phyloP scores from a whole-genome alignment of 139 green algal species.

The Volvox reticuliferus region DNA sequence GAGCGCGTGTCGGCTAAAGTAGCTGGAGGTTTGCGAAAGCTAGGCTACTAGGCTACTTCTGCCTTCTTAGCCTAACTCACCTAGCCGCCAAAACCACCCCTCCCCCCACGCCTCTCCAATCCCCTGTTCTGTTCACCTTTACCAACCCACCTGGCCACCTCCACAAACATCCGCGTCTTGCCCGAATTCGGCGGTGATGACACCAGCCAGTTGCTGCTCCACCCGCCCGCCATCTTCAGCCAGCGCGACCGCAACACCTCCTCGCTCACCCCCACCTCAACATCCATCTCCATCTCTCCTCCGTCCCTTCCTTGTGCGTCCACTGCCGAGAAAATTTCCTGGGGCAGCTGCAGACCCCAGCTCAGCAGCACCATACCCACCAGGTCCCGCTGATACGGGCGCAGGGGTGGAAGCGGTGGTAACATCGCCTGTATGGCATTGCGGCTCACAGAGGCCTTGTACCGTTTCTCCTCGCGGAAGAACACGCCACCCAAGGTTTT shows the following conservation, averaged over 20 bases:
- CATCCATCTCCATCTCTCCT: neutral
- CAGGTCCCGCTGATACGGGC: conserved; percentile 31
- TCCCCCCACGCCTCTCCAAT: neutral
- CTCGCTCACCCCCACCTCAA: too few relatives aligned
- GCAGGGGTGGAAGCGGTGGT: neutral
- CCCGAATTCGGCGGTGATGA: conserved; percentile 51
- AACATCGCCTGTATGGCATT: neutral
- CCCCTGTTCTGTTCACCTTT: neutral
- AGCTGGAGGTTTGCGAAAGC: neutral
- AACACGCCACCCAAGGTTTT: conserved; percentile 7
- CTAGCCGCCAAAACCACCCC: neutral
- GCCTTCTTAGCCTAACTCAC: too few relatives aligned
- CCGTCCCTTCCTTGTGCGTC: neutral
- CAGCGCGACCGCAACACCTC: neutral
- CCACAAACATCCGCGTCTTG: conserved; percentile 66
- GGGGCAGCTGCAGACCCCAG: conserved; percentile 24
- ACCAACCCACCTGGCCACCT: conserved; percentile 48
- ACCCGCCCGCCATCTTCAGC: neutral
- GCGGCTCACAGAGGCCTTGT: neutral
- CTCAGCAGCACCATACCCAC: conserved; percentile 26
- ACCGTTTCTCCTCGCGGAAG: conserved; percentile 9
- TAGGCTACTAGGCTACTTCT: too few relatives aligned
- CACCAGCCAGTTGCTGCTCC: conserved; percentile 60
- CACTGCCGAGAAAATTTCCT: neutral
- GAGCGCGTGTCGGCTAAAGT: neutral